Base-by-base conservation (phyloP, 2,329 filamentous ascomycete genomes). In the Diaporthe ampelina region DNA sequence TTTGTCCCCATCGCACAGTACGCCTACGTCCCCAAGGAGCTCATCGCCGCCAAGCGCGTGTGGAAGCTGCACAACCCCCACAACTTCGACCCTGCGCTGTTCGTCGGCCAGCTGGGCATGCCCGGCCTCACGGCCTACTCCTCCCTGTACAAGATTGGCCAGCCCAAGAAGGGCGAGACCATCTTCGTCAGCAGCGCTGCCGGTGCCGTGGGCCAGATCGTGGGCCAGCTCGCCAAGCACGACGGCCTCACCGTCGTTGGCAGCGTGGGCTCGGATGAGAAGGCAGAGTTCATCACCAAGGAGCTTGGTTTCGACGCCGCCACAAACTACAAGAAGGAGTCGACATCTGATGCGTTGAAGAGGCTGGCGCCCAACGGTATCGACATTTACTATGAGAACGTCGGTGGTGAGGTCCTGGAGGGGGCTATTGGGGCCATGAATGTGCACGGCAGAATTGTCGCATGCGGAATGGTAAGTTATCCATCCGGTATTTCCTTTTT, bases 301-400 rank as follows among this genome's bases (percentile, higher is more conserved):
- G 85, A 88, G 79, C 84, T 90, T 1, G 88, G 87, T 11, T 89
- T 87, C 77, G 87, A 90, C 72, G 84, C 77, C 21, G 94, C 92
- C 11, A 97, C 96, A 86, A 97, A 97, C 87, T 97, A 97, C 88
- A 96, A 97, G 89, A 95, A 90, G 78, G 94, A 97, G 85, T 90
- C 88, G 78, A 89, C 94, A 0, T 80, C 84, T 0, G 92, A 92
- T 15, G 94, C 94, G 0, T 87, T 97, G 73, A 83, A 86, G 77
- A 88, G 93, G 74, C 87, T 97, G 24, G 93, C 93, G 0, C 94
- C 94, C 0, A 83, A 95, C 17, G 94, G 94, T 6, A 89, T 97
- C 76, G 94, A 97, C 80, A 94, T 89, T 26, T 88, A 88, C 81
- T 89, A 84, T 74, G 88, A 89, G 76, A 89, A 89, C 72, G 88